A percentile compares a stretch with the other conserved stretches of the same genome.
Conservation (phyloP, 1,139 yeast species). For the Arxiozyma telluris region DNA sequence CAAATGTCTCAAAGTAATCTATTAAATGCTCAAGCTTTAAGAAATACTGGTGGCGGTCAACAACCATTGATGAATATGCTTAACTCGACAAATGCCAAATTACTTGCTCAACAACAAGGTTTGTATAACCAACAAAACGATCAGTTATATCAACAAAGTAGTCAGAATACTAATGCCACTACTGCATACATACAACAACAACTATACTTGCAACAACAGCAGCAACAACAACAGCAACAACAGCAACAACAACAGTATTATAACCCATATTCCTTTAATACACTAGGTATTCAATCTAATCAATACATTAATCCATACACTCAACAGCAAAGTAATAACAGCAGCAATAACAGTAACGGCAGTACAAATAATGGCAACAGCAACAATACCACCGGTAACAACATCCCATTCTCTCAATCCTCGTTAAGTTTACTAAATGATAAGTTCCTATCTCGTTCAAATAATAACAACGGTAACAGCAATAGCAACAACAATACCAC, state of each 20-base stretch:
- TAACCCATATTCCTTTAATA: not conserved
- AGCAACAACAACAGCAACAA: slow-evolving; percentile 3
- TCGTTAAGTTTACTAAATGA: slow-evolving; percentile 1
- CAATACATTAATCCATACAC: slow-evolving; percentile 1
- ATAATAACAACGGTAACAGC: not conserved
- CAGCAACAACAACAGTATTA: slow-evolving; percentile 8
- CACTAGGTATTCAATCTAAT: not conserved
- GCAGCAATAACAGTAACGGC: not conserved
- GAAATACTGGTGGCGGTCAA: not conserved
- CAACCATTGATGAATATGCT: not conserved
- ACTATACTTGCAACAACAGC: slow-evolving; percentile 7
- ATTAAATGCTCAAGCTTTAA: not conserved
- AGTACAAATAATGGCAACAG: not conserved
- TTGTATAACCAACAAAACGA: not conserved
- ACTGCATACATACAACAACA: slow-evolving; percentile 7
- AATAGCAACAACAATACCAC: not conserved
- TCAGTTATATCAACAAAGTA: not conserved
- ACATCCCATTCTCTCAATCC: slow-evolving; percentile 2
- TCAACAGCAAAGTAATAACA: not conserved
- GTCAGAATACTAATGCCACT: not conserved
- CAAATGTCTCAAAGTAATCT: not conserved
- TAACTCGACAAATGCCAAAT: not conserved
- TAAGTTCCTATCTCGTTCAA: not conserved
- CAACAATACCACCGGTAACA: not conserved
- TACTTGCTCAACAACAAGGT: not conserved